These are phyloP conservation scores for Tulasnella sp. DNA, from an alignment of 768 basidiomycete species.

Conservation along the genomic window DNA sequence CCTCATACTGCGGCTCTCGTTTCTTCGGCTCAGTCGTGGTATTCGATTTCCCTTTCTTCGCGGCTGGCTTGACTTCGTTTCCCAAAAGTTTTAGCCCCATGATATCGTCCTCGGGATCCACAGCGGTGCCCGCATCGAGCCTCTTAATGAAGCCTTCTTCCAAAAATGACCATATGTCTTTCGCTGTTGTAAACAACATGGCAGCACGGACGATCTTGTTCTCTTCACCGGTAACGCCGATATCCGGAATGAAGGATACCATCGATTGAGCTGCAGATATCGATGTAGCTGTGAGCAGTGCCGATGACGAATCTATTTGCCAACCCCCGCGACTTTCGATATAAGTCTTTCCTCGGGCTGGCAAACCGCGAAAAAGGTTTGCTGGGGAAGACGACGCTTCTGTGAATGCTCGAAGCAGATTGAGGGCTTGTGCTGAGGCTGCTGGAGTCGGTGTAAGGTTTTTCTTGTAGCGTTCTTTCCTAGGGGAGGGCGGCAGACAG, in stretches of 20 bases:
- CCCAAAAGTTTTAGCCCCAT: too few relatives aligned
- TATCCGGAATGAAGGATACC: background rate
- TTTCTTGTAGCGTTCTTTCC: background rate
- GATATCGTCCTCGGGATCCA: background rate
- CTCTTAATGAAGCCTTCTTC: background rate
- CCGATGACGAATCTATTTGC: background rate
- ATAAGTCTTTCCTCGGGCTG: background rate
- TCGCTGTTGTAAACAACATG: background rate
- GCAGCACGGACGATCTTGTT: background rate
- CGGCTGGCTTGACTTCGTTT: too few relatives aligned
- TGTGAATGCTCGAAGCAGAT: background rate
- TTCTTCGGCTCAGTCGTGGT: too few relatives aligned
- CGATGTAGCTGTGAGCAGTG: background rate
- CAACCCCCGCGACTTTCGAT: background rate
- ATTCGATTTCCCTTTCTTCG: too few relatives aligned
- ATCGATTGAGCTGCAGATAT: background rate
- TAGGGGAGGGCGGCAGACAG: background rate
- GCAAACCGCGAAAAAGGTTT: background rate
- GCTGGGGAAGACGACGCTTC: background rate
- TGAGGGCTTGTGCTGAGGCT: background rate
- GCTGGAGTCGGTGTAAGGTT: background rate
- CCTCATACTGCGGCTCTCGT: too few relatives aligned
- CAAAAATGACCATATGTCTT: background rate
- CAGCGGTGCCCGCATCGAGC: background rate
- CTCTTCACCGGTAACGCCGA: background rate